Evolutionary conservation across 164 flowering plant genomes (phyloP), one percentile per base, ranked within the genome.

Genomic region (Euptelea pleiosperma): DNA sequence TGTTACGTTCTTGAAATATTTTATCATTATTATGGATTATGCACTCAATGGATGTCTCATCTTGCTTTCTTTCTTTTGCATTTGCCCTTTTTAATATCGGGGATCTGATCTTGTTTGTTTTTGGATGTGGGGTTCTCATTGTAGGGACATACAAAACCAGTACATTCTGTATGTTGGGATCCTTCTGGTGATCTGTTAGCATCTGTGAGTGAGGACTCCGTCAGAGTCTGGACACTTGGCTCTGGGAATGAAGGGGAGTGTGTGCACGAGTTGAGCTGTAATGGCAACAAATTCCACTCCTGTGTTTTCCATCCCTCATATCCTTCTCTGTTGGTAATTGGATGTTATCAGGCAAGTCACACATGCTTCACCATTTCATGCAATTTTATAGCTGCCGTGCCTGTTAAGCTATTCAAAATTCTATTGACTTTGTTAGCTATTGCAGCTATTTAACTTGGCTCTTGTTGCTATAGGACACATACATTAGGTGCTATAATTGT

Each of bases 281-380:
- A 50, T 28, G 86, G 86, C 61, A 86, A 73, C 67, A 73, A 77
- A 59, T 86, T 77, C 53, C 72, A 73, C 21, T 73, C 86, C 31
- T 82, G 91, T 57, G 81, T 76, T 57, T 89, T 89, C 70, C 96
- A 89, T 67, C 96, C 96, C 8, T 44, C 73, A 6, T 75, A 70
- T 59, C 58, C 86, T 26, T 70, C 83, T 19, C 52, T 80, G 35
- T 53, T 86, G 61, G 81, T 89, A 50, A 77, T 86, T 55, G 96
- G 91, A 35, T 84, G 83, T 57, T 72, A 78, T 55, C 77, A 86
- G 96, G 96, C 62, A 84, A 78, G 82, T 59, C 14, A 31, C 12
- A 8, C 28, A 29, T 59, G 7, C 15, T 61, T 6, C 14, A 41
- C 36, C 47, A 44, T 60, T 52, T 52, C 24, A 5, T 39, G 19